Evolutionary conservation across 108 stramenopile species (phyloP).

Genomic region (Hondaea fermentalgiana): DNA sequence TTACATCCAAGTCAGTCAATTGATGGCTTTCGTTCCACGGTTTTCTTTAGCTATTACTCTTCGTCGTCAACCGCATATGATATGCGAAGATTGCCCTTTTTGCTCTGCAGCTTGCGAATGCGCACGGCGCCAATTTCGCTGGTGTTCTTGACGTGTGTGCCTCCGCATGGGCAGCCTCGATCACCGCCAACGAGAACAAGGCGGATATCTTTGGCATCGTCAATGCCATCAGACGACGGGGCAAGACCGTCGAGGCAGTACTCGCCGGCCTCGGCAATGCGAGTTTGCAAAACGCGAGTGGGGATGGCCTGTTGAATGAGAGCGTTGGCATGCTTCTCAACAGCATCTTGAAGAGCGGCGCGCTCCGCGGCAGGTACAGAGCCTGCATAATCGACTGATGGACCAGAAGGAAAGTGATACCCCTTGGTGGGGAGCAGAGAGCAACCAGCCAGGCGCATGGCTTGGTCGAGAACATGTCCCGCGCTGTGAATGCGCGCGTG

Average conservation of each 20-base stretch:
- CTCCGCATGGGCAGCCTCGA: slow-evolving; percentile 19
- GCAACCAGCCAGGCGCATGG: slow-evolving; percentile 55
- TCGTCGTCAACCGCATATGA: background rate
- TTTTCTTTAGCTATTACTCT: too few species aligned
- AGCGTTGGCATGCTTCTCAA: background rate
- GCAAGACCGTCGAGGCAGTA: background rate
- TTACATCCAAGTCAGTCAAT: too few species aligned
- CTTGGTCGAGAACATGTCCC: slow-evolving; percentile 72
- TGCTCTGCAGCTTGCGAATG: background rate
- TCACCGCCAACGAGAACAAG: background rate
- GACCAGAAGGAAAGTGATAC: slow-evolving; percentile 73
- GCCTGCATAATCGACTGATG: slow-evolving; percentile 49
- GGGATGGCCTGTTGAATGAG: background rate
- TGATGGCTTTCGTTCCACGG: too few species aligned
- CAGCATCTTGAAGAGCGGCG: background rate
- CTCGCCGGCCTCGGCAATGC: background rate
- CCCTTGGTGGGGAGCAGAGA: slow-evolving; percentile 58
- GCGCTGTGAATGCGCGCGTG: slow-evolving; percentile 72
- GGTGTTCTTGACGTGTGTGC: slow-evolving; percentile 18
- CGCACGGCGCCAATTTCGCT: background rate
- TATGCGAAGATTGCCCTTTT: slow-evolving; percentile 20
- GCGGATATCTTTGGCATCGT: background rate
- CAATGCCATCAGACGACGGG: background rate
- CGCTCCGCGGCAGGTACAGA: slow-evolving; percentile 2
- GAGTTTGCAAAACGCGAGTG: background rate